Conservation (phyloP, 139 green algal species). For the Chlorella sorokiniana region DNA sequence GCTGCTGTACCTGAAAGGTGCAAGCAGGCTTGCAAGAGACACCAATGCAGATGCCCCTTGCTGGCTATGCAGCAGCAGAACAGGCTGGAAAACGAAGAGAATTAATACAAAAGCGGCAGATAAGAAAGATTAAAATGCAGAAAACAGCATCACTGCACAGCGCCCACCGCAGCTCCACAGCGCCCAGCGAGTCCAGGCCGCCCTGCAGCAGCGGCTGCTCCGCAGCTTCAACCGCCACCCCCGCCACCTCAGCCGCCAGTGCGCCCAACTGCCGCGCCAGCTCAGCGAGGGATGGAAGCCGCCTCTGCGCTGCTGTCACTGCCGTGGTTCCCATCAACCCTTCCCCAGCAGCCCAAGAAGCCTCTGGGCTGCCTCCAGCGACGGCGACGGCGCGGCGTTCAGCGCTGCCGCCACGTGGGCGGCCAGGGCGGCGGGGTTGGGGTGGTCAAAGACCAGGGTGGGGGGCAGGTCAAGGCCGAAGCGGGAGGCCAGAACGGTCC, state of each 20-base stretch:
- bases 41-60: background rate
- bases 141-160: background rate
- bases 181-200: too few species aligned
- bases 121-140: background rate
- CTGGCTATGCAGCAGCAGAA: background rate
- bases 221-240: background rate
- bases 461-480: slow-evolving; percentile 41
- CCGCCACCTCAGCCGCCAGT: background rate
- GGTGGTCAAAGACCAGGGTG: slow-evolving; percentile 66
- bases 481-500: slow-evolving; percentile 16
- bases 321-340: background rate
- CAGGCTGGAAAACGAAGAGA: too few species aligned
- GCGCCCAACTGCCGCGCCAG: background rate
- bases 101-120: background rate
- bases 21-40: background rate
- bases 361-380: background rate
- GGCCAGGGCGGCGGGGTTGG: slow-evolving; percentile 31
- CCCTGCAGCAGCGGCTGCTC: slow-evolving; percentile 41
- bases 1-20: background rate
- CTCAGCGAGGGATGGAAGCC: background rate
- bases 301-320: background rate
- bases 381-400: background rate
- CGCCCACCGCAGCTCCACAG: slow-evolving; percentile 67
- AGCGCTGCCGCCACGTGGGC: slow-evolving; percentile 5
- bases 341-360: background rate